Evolutionary conservation across 208 protist genomes (phyloP).

Genomic region (Balamuthia mandrillaris): DNA sequence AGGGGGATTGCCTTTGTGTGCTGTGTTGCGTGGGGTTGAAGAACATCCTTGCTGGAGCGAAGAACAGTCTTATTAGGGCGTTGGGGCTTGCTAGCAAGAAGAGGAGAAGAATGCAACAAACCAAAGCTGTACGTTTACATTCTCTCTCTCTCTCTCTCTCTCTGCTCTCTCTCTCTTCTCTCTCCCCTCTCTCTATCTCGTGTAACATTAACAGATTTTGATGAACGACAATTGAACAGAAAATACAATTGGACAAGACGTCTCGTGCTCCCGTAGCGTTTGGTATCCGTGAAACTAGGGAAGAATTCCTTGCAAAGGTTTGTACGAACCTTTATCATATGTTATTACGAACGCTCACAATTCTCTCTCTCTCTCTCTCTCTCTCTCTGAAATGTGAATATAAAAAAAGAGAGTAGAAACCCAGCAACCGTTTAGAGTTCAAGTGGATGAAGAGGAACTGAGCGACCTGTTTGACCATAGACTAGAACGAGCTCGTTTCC

Average conservation of each 20-base stretch:
- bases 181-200: background rate
- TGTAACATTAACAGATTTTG: background rate
- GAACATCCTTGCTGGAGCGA: constrained; percentile 19
- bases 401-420: too few species aligned
- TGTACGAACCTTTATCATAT: background rate
- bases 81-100: constrained; percentile 5
- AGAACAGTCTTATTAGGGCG: constrained; percentile 14
- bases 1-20: constrained; percentile 29
- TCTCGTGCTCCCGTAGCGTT: too few species aligned
- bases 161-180: too few species aligned
- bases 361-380: too few species aligned
- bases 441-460: constrained; percentile 8
- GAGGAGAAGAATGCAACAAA: too few species aligned
- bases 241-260: too few species aligned
- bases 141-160: too few species aligned
- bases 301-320: too few species aligned
- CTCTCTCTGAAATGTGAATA: too few species aligned
- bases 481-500: background rate
- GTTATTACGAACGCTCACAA: too few species aligned
- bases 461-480: constrained; percentile 4
- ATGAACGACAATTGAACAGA: background rate
- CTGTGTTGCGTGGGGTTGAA: background rate
- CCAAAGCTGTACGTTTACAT: too few species aligned
- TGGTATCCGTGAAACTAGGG: too few species aligned
- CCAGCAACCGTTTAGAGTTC: constrained; percentile 2